phyloP scores from a whole-genome alignment of 2,329 filamentous ascomycete genomes.

The Exophiala oligosperma region DNA sequence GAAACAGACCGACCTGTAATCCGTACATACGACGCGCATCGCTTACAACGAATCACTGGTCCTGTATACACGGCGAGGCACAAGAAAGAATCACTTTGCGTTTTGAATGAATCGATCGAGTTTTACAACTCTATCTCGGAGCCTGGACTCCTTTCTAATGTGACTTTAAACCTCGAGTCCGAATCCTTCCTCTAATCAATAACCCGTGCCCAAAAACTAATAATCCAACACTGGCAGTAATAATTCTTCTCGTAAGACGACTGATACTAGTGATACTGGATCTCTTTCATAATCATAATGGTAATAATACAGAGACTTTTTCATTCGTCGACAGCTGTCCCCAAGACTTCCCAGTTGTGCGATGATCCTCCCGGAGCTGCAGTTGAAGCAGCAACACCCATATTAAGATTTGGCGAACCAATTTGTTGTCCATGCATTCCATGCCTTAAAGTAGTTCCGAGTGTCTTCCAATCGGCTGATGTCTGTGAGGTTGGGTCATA shows the following conservation, averaged over 20 bases:
- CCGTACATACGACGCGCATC: not conserved
- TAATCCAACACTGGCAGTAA: constrained; percentile 3
- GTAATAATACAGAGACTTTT: constrained; percentile 12
- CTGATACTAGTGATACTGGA: not conserved
- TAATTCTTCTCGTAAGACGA: not conserved
- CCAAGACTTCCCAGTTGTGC: constrained; percentile 10
- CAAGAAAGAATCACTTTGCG: too few species aligned
- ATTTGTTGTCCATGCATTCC: constrained; percentile 1
- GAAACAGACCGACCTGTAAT: not conserved
- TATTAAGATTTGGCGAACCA: not conserved
- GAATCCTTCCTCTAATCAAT: not conserved
- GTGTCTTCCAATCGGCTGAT: constrained; percentile 9
- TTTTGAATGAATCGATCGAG: not conserved
- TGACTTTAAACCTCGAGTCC: too few species aligned
- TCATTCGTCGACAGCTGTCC: constrained; percentile 5
- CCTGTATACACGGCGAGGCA: too few species aligned
- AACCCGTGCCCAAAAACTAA: constrained; percentile 1
- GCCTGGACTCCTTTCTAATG: not conserved
- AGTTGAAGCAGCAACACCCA: not conserved
- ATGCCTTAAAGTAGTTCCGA: constrained; percentile 1
- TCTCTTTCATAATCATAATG: constrained; percentile 7
- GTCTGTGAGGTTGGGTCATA: constrained; percentile 9
- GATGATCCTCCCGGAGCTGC: constrained; percentile 3
- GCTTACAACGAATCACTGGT: too few species aligned
- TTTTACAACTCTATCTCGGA: not conserved